Conservation (phyloP, 768 basidiomycete species). For the button mushroom (Agaricus bisporus) region DNA sequence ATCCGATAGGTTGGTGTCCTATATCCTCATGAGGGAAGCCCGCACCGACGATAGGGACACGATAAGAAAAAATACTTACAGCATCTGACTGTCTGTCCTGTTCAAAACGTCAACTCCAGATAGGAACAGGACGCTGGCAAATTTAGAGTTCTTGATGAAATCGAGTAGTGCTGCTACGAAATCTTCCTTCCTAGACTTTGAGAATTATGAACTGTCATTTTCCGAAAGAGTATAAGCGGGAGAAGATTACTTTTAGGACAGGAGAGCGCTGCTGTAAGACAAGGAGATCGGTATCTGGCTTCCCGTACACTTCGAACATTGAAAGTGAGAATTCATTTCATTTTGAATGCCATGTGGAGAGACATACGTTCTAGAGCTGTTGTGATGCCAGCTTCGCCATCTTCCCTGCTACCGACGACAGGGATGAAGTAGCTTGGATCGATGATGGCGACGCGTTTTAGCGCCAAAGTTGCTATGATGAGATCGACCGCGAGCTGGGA, state of each 20-base stretch:
- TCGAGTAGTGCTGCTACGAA: conserved; percentile 53
- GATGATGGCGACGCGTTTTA: conserved; percentile 56
- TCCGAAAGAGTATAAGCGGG: not conserved
- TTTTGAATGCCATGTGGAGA: not conserved
- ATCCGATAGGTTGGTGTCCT: conserved; percentile 68
- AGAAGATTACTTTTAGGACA: conserved; percentile 52
- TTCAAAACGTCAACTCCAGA: conserved; percentile 73
- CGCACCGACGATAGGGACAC: not conserved
- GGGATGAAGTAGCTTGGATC: conserved; percentile 62
- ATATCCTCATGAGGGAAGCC: not conserved
- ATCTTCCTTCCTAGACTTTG: conserved; percentile 60
- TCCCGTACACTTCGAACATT: conserved; percentile 55
- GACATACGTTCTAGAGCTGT: conserved; percentile 71
- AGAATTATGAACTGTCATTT: not conserved
- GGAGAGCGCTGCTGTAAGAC: conserved; percentile 79
- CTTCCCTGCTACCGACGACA: conserved; percentile 67
- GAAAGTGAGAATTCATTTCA: conserved; percentile 7
- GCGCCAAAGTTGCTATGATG: conserved; percentile 57
- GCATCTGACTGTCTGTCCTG: conserved; percentile 73
- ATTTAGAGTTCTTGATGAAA: conserved; percentile 46
- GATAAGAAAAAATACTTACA: conserved; percentile 35
- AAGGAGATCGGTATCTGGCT: conserved; percentile 38
- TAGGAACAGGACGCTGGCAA: conserved; percentile 54
- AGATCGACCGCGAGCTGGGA: conserved; percentile 76
- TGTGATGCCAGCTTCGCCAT: conserved; percentile 53